Conservation (phyloP, 2,329 filamentous ascomycete species). For the Beauveria brongniartii region DNA sequence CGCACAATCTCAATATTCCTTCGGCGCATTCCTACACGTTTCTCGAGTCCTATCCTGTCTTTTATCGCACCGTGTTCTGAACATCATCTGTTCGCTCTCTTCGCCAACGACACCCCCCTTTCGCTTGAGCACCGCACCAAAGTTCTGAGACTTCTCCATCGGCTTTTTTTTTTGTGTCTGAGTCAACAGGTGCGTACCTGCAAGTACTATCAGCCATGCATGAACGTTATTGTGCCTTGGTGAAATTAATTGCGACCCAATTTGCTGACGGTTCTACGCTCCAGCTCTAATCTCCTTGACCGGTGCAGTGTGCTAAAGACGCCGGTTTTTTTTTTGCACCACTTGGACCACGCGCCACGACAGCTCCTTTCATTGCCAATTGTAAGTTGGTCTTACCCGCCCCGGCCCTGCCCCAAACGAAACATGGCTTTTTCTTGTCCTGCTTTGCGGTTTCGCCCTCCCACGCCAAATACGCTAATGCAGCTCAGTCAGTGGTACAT, state of each 20-base stretch:
- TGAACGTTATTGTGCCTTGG: neutral
- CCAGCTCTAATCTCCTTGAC: neutral
- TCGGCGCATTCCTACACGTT: neutral
- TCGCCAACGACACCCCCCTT: neutral
- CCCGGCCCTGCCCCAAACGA: neutral
- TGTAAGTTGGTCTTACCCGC: neutral
- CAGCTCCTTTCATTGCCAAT: neutral
- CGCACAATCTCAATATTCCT: neutral
- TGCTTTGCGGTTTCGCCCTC: constrained; percentile 10
- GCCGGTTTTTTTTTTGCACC: neutral
- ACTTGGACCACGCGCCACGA: neutral
- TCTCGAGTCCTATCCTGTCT: neutral
- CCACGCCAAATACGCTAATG: neutral
- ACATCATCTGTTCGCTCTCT: neutral
- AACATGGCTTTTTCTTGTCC: constrained; percentile 5
- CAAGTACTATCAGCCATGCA: neutral
- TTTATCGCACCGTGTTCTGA: neutral
- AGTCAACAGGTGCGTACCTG: neutral
- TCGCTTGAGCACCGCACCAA: neutral
- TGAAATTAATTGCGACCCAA: neutral
- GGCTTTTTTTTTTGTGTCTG: neutral
- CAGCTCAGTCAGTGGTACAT: constrained; percentile 9
- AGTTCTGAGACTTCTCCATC: neutral
- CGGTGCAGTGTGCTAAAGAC: neutral
- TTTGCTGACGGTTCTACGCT: neutral